phyloP scores from a whole-genome alignment of 306 rosid species.

The Sicyos edulis region DNA sequence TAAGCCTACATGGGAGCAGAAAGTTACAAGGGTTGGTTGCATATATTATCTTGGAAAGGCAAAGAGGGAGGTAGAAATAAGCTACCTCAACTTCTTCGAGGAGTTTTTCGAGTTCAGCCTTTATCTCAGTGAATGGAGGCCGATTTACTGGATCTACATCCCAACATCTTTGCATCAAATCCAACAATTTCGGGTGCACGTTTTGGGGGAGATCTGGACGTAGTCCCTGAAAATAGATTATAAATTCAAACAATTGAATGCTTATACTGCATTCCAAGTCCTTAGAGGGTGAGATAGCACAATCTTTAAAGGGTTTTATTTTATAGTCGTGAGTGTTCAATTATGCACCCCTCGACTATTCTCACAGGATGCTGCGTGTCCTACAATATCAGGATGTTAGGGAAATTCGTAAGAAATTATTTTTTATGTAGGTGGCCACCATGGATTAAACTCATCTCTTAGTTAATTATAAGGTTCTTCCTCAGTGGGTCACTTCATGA shows the following conservation, averaged over 20 bases:
- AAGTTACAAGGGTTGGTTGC: not conserved
- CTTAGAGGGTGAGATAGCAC: not conserved
- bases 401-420: too few species aligned
- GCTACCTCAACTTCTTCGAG: constrained; percentile 54
- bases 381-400: too few species aligned
- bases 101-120: constrained; percentile 63
- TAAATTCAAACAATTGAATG: not conserved
- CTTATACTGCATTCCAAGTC: not conserved
- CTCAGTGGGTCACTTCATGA: too few species aligned
- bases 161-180: constrained; percentile 92
- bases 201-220: constrained; percentile 81
- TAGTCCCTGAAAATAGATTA: constrained; percentile 53
- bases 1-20: constrained; percentile 1
- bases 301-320: too few species aligned
- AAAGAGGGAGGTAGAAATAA: constrained; percentile 10
- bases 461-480: too few species aligned
- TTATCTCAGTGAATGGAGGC: constrained; percentile 68
- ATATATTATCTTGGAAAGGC: not conserved
- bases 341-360: too few species aligned
- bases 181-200: constrained; percentile 66
- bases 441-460: too few species aligned
- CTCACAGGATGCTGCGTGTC: too few species aligned
- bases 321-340: too few species aligned
- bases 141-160: constrained; percentile 66
- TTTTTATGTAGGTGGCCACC: too few species aligned